Conservation (phyloP, 768 basidiomycete genomes). For the Cytidiella melzeri region DNA sequence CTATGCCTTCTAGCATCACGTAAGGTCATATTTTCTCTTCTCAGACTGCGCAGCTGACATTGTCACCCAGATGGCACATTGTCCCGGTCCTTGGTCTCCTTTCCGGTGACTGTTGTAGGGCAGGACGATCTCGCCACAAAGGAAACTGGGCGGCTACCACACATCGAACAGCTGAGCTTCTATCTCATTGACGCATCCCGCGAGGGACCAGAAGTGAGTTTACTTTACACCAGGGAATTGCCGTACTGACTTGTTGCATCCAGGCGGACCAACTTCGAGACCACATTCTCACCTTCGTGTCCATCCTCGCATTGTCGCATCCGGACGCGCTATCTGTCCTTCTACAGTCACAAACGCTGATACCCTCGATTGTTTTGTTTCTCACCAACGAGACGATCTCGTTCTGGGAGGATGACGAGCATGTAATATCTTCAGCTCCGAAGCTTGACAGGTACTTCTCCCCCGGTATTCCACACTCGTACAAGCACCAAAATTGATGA, state of each 20-base stretch:
- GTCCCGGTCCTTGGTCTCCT: constrained; percentile 14
- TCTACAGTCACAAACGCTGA: constrained; percentile 44
- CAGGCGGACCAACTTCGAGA: constrained; percentile 33
- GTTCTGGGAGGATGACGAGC: constrained; percentile 63
- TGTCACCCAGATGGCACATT: constrained; percentile 11
- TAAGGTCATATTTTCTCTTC: constrained; percentile 27
- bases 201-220: constrained; percentile 19
- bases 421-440: constrained; percentile 29
- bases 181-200: constrained; percentile 21
- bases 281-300: constrained; percentile 34
- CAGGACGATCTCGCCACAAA: not conserved
- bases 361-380: constrained; percentile 60
- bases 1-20: constrained; percentile 50
- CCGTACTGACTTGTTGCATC: not conserved
- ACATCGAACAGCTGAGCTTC: constrained; percentile 26
- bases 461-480: too few species aligned
- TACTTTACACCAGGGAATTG: not conserved
- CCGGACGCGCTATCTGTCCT: constrained; percentile 33
- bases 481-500: too few species aligned
- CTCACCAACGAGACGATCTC: constrained; percentile 45
- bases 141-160: constrained; percentile 20
- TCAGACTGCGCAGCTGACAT: not conserved
- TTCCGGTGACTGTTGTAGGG: constrained; percentile 7
- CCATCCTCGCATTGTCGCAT: constrained; percentile 34
- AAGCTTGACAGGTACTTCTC: constrained; percentile 18